Conservation (phyloP, 2,329 filamentous ascomycete genomes). For the Penicillium vulpinum region DNA sequence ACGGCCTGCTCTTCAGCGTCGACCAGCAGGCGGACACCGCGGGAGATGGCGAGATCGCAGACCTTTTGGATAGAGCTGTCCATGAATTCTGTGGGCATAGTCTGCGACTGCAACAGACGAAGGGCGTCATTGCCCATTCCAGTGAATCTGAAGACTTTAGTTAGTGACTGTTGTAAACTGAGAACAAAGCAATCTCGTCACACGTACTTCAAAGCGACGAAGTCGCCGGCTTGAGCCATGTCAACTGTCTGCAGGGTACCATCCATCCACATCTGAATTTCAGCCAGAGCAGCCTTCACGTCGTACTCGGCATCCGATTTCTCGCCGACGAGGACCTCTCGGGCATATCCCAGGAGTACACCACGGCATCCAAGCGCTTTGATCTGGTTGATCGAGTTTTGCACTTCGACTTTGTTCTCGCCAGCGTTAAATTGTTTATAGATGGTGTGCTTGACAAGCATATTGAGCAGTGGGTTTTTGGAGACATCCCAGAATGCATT, state of each 20-base stretch:
- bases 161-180: background rate
- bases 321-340: conserved; percentile 55
- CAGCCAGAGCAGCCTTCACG: conserved; percentile 33
- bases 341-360: conserved; percentile 56
- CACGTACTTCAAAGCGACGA: conserved; percentile 50
- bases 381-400: conserved; percentile 47
- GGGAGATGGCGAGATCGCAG: conserved; percentile 44
- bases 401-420: conserved; percentile 50
- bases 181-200: conserved; percentile 30
- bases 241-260: conserved; percentile 56
- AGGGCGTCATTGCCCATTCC: conserved; percentile 50
- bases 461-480: conserved; percentile 48
- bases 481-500: conserved; percentile 50
- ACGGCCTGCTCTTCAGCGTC: conserved; percentile 57
- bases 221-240: conserved; percentile 54
- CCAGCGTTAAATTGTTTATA: conserved; percentile 62
- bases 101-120: conserved; percentile 42
- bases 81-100: conserved; percentile 44
- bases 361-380: conserved; percentile 54
- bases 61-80: conserved; percentile 46
- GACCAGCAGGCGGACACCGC: conserved; percentile 50
- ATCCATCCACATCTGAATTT: conserved; percentile 50
- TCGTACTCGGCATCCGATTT: conserved; percentile 31
- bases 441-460: conserved; percentile 49
- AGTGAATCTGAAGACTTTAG: conserved; percentile 38